phyloP scores from a whole-genome alignment of 2,329 filamentous ascomycete species.

The Sporothrix mexicana region DNA sequence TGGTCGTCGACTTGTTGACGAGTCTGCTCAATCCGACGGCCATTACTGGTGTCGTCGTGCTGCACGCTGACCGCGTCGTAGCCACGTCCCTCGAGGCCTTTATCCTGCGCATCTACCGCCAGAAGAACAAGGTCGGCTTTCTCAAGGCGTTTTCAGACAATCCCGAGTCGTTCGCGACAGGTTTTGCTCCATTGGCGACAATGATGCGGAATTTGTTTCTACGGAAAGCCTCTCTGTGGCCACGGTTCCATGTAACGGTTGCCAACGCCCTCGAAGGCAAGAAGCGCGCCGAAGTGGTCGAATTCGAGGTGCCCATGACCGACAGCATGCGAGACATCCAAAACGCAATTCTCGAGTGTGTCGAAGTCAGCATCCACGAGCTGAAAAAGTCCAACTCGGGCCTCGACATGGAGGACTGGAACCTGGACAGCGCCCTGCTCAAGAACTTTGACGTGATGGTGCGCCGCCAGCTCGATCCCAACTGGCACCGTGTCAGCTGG shows the following conservation, averaged over 20 bases:
- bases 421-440: constrained; percentile 87
- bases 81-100: constrained; percentile 93
- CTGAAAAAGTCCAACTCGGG: constrained; percentile 89
- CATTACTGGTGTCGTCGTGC: constrained; percentile 82
- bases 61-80: constrained; percentile 86
- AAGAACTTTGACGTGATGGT: constrained; percentile 91
- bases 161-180: constrained; percentile 86
- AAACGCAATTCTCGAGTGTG: constrained; percentile 92
- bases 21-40: constrained; percentile 78
- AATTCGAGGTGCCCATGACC: constrained; percentile 95
- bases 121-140: constrained; percentile 92
- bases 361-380: constrained; percentile 92
- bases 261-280: constrained; percentile 88
- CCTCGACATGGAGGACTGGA: constrained; percentile 97
- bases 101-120: constrained; percentile 89
- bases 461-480: constrained; percentile 87
- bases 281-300: constrained; percentile 94
- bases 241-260: constrained; percentile 89
- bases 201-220: constrained; percentile 95
- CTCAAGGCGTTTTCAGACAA: constrained; percentile 95
- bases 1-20: constrained; percentile 93
- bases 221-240: constrained; percentile 87
- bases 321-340: constrained; percentile 93
- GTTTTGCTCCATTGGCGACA: constrained; percentile 84
- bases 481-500: constrained; percentile 96